Conservation (phyloP, 176 grass and related monocot species). For the Stipa capillata region DNA sequence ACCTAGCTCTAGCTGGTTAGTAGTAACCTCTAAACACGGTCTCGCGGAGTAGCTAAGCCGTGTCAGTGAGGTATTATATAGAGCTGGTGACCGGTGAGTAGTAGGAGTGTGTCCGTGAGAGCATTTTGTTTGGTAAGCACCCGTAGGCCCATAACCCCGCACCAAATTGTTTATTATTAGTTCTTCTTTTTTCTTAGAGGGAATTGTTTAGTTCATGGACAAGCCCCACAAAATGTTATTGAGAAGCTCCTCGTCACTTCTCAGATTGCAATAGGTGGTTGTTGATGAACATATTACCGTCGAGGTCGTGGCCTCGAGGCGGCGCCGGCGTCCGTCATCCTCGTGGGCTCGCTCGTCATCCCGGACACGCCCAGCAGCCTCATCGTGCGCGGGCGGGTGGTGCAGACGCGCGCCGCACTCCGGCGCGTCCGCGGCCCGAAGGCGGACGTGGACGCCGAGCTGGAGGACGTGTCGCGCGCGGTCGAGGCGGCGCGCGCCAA, state of each 20-base stretch:
- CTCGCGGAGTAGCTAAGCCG: not conserved
- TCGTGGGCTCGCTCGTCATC: slow-evolving; percentile 39
- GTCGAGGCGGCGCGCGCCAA: slow-evolving; percentile 7
- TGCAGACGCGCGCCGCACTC: slow-evolving; percentile 39
- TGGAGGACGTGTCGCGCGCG: slow-evolving; percentile 27
- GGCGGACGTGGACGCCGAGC: slow-evolving; percentile 54
- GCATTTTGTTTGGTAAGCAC: not conserved
- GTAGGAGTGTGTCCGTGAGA: not conserved
- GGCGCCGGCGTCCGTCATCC: slow-evolving; percentile 38
- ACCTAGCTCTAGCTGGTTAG: too few relatives aligned
- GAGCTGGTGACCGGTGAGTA: not conserved
- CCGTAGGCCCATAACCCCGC: not conserved
- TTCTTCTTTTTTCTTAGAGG: too few relatives aligned
- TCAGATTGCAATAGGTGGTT: too few relatives aligned
- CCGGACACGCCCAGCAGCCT: slow-evolving; percentile 63
- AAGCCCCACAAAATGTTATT: too few relatives aligned
- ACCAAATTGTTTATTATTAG: too few relatives aligned
- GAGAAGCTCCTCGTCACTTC: too few relatives aligned
- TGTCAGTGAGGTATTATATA: not conserved
- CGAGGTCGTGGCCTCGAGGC: slow-evolving; percentile 47
- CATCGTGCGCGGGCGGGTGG: slow-evolving; percentile 28
- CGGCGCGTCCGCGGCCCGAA: slow-evolving; percentile 26
- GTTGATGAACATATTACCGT: too few relatives aligned
- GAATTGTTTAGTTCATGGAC: too few relatives aligned
- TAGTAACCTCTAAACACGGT: not conserved